These are phyloP conservation scores for Aegilops bicornis DNA, from an alignment of 176 grass and related monocot species.

Conservation along the genomic window DNA sequence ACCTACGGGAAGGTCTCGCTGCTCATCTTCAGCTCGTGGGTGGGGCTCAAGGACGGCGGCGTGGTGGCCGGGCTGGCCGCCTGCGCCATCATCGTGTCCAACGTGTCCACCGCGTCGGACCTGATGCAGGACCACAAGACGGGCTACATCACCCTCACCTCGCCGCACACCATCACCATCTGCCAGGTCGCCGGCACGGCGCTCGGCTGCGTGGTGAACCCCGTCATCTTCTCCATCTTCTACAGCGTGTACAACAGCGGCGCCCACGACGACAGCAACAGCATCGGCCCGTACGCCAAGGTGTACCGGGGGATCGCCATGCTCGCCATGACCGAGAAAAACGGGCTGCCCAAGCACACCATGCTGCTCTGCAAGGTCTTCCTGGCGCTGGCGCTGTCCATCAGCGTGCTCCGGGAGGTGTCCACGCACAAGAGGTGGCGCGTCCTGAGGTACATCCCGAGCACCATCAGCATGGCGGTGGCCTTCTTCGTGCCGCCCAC, in stretches of 20 bases:
- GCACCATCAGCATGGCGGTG: conserved; percentile 51
- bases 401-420: conserved; percentile 42
- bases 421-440: conserved; percentile 22
- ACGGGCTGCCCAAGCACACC: conserved; percentile 40
- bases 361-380: conserved; percentile 33
- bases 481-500: conserved; percentile 50
- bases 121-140: conserved; percentile 57
- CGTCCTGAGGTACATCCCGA: conserved; percentile 38
- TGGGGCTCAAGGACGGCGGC: conserved; percentile 39
- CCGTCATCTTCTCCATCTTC: conserved; percentile 47
- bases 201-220: conserved; percentile 56
- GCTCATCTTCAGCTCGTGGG: conserved; percentile 46
- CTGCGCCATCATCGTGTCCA: conserved; percentile 36
- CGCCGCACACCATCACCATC: conserved; percentile 50
- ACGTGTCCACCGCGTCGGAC: conserved; percentile 50
- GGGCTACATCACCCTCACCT: conserved; percentile 69
- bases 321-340: conserved; percentile 16
- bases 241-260: conserved; percentile 32
- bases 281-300: conserved; percentile 34
- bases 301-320: conserved; percentile 55
- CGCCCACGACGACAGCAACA: neutral
- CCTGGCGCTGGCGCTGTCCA: conserved; percentile 24
- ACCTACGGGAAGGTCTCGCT: conserved; percentile 53
- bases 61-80: conserved; percentile 50
- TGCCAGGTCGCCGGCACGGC: conserved; percentile 51